Percentiles rank a stretch among this genome's conserved stretches.
Evolutionary conservation across 805 yeast species (phyloP).

Genomic region (Sungouiella blattae): DNA sequence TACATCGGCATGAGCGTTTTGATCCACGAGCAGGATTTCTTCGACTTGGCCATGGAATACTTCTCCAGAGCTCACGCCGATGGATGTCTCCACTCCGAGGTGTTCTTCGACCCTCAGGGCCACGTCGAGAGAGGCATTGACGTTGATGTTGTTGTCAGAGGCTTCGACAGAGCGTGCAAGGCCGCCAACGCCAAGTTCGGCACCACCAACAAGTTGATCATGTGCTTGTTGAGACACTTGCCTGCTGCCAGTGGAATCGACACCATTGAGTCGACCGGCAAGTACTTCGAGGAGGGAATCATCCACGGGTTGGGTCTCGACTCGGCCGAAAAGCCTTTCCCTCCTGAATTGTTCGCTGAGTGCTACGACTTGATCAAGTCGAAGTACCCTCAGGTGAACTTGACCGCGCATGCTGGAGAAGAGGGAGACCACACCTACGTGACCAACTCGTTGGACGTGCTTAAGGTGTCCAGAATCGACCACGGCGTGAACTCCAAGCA

Average conservation of each 20-base stretch:
- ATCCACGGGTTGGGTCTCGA: constrained; percentile 81
- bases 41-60: constrained; percentile 73
- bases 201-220: constrained; percentile 66
- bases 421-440: constrained; percentile 80
- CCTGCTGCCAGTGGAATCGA: constrained; percentile 57
- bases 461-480: constrained; percentile 63
- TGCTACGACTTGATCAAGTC: constrained; percentile 52
- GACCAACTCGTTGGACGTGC: constrained; percentile 50
- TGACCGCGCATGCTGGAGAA: constrained; percentile 89
- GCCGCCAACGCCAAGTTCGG: constrained; percentile 58
- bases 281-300: constrained; percentile 51
- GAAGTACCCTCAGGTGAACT: constrained; percentile 49
- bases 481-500: constrained; percentile 72
- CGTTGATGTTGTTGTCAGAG: constrained; percentile 58
- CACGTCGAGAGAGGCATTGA: constrained; percentile 66
- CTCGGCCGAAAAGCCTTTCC: constrained; percentile 75
- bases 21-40: constrained; percentile 66
- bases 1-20: constrained; percentile 81
- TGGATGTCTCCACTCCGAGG: constrained; percentile 68
- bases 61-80: constrained; percentile 56
- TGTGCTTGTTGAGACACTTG: constrained; percentile 79
- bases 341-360: constrained; percentile 65
- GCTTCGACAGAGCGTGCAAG: constrained; percentile 65
- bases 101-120: constrained; percentile 83
- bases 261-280: constrained; percentile 51